Percentiles rank a stretch among this genome's conserved stretches.
Conservation (phyloP, 2,329 filamentous ascomycete species). For the Zasmidium citrigriseum region DNA sequence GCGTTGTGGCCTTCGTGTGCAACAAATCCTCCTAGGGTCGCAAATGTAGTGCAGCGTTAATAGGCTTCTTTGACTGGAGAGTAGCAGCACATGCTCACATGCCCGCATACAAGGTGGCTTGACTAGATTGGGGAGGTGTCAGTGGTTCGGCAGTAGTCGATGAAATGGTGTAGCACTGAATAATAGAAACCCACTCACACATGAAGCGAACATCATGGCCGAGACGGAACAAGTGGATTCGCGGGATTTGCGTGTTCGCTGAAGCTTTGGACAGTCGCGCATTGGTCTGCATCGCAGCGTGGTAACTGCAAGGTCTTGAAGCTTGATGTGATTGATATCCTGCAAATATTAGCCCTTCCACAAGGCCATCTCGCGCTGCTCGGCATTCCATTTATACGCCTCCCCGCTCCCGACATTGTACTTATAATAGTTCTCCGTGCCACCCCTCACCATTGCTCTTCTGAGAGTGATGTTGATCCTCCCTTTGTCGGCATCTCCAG, state of each 20-base stretch:
- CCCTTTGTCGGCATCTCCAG: slow-evolving; percentile 61
- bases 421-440: slow-evolving; percentile 80
- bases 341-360: slow-evolving; percentile 32
- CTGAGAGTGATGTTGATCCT: slow-evolving; percentile 77
- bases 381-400: slow-evolving; percentile 68
- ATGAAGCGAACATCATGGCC: background rate
- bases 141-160: no score
- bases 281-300: no score
- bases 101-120: background rate
- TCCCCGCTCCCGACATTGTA: slow-evolving; percentile 76
- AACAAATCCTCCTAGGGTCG: no score
- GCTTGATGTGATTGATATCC: no score
- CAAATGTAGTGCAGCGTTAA: background rate
- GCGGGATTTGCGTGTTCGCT: no score
- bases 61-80: background rate
- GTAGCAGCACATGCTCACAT: background rate
- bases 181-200: no score
- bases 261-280: no score
- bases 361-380: slow-evolving; percentile 52
- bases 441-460: slow-evolving; percentile 67
- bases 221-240: no score
- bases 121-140: background rate
- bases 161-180: no score
- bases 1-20: no score
- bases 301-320: no score